Conservation (phyloP, 352 stramenopile genomes). For the Globisporangium camurandrum region DNA sequence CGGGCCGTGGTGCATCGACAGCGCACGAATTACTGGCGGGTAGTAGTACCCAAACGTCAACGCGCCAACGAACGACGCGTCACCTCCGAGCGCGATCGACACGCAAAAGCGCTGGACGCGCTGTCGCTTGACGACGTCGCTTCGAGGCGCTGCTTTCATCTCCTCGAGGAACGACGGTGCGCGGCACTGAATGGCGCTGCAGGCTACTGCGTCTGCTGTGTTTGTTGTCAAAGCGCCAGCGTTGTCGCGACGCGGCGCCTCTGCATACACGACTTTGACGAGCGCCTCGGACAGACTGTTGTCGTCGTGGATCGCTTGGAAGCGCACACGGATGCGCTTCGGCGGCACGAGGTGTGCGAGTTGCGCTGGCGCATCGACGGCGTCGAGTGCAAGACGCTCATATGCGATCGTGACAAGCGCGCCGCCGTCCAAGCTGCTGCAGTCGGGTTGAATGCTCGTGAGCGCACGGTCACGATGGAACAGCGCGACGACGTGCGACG, state of each 20-base stretch:
- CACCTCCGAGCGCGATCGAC: slow-evolving; percentile 28
- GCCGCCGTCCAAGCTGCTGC: slow-evolving; percentile 34
- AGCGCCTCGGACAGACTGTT: slow-evolving; percentile 12
- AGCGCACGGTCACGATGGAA: slow-evolving; percentile 42
- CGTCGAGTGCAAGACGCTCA: slow-evolving; percentile 27
- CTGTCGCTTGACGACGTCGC: slow-evolving; percentile 3
- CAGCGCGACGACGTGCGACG: slow-evolving; percentile 26
- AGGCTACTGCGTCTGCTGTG: not conserved
- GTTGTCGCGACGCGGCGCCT: slow-evolving; percentile 4
- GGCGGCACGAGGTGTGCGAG: slow-evolving; percentile 41
- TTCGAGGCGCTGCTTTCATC: slow-evolving; percentile 15
- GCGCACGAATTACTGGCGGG: slow-evolving; percentile 44
- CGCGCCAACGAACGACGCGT: slow-evolving; percentile 35
- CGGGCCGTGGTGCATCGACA: slow-evolving; percentile 65
- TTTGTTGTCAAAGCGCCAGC: too few relatives aligned
- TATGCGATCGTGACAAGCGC: slow-evolving; percentile 23
- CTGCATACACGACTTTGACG: slow-evolving; percentile 26
- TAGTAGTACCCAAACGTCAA: slow-evolving; percentile 49
- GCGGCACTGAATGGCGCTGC: slow-evolving; percentile 28
- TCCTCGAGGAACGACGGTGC: slow-evolving; percentile 53
- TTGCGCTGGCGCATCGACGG: slow-evolving; percentile 30
- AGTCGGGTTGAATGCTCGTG: slow-evolving; percentile 22
- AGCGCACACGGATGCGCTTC: slow-evolving; percentile 34
- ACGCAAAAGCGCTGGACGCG: slow-evolving; percentile 29
- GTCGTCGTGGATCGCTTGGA: slow-evolving; percentile 32